A percentile compares a stretch with the other conserved stretches of the same genome.
Conservation (phyloP, 2,329 filamentous ascomycete genomes). For the Cladosporium sp. region DNA sequence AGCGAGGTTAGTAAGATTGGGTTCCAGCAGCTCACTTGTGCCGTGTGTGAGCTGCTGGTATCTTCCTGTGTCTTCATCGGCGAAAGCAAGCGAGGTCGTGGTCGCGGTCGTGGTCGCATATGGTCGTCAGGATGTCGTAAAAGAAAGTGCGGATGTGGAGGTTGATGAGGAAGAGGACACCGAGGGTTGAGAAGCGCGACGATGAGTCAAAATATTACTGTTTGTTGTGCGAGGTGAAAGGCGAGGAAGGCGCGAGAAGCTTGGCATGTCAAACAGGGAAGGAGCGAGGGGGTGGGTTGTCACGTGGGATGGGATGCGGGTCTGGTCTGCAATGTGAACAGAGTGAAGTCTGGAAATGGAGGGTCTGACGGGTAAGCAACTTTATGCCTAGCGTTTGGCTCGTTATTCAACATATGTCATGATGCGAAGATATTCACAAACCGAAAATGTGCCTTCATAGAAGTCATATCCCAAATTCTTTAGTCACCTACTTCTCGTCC, state of each 20-base stretch:
- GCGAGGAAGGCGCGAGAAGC: background rate
- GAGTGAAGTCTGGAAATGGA: background rate
- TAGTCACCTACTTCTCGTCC: conserved; percentile 11
- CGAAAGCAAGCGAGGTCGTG: background rate
- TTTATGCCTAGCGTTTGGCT: background rate
- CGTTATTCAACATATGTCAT: background rate
- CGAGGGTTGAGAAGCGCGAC: background rate
- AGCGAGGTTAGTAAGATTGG: background rate
- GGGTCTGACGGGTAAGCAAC: background rate
- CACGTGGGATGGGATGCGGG: background rate
- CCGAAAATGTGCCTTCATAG: background rate
- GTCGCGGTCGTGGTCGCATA: background rate
- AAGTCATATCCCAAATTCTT: background rate
- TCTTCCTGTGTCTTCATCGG: background rate
- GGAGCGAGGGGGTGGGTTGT: background rate
- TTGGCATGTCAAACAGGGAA: background rate
- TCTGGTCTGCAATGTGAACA: too few species aligned
- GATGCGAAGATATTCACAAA: background rate
- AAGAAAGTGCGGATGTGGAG: background rate
- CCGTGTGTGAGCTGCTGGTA: background rate
- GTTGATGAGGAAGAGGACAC: background rate
- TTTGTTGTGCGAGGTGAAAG: background rate
- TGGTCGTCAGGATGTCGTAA: background rate
- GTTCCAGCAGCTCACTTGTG: background rate
- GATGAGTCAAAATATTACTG: background rate